A percentile compares a stretch with the other conserved stretches of the same genome.
Evolutionary conservation across 305 asterid species (phyloP).

Genomic region (Solanum hybrid): DNA sequence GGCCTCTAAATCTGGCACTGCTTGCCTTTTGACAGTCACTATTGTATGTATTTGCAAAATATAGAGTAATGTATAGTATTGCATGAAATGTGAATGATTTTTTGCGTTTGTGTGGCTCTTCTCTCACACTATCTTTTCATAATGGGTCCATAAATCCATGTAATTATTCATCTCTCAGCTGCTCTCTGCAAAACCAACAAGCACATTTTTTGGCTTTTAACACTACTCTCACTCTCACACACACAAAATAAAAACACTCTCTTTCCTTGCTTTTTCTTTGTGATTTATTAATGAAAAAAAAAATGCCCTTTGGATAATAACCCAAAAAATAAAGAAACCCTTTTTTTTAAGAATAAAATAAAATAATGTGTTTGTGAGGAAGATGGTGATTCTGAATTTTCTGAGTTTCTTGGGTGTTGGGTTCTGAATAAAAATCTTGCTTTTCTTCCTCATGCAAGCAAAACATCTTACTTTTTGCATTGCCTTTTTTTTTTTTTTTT

Average conservation of each 20-base stretch:
- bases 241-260: neutral
- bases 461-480: slow-evolving; percentile 36
- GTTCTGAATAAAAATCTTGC: slow-evolving; percentile 42
- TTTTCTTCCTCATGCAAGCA: slow-evolving; percentile 37
- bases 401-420: slow-evolving; percentile 50
- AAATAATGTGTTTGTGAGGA: neutral
- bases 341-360: neutral
- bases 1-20: neutral
- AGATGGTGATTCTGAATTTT: slow-evolving; percentile 40
- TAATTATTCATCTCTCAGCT: slow-evolving; percentile 24
- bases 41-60: neutral
- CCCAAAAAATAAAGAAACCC: slow-evolving; percentile 9
- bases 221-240: slow-evolving; percentile 1
- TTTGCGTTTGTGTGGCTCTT: slow-evolving; percentile 22
- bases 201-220: slow-evolving; percentile 29
- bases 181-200: slow-evolving; percentile 19
- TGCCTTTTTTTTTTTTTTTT: slow-evolving; percentile 10
- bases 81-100: neutral
- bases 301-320: slow-evolving; percentile 27
- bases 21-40: neutral
- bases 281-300: neutral
- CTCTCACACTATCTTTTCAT: slow-evolving; percentile 9
- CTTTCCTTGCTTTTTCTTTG: neutral
- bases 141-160: slow-evolving; percentile 37
- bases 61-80: neutral